Evolutionary conservation across 2,329 filamentous ascomycete genomes (phyloP).

Genomic region (Exophiala viscosa): DNA sequence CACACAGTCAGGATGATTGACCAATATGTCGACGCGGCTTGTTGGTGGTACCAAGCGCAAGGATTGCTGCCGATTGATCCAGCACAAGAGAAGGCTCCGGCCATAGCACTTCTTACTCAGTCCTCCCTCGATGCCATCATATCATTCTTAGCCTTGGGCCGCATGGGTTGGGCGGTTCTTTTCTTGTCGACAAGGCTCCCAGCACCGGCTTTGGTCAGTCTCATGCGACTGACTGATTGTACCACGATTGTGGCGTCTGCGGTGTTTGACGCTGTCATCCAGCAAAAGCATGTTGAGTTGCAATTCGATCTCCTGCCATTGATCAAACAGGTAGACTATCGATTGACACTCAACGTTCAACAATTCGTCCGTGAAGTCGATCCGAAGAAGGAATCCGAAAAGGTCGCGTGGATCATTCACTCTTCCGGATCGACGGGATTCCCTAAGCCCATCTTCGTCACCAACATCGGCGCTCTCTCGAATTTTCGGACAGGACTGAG

Average conservation of each 20-base stretch:
- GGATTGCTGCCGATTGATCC: constrained; percentile 14
- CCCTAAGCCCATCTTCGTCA: constrained; percentile 44
- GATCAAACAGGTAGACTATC: constrained; percentile 8
- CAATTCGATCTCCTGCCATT: neutral
- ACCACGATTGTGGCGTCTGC: constrained; percentile 22
- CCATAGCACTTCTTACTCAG: constrained; percentile 9
- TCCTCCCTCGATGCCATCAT: constrained; percentile 15
- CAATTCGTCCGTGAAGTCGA: constrained; percentile 8
- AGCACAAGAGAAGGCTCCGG: constrained; percentile 9
- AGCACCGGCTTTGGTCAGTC: constrained; percentile 44
- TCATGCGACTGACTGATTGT: constrained; percentile 39
- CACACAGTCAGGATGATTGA: constrained; percentile 13
- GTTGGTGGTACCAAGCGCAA: constrained; percentile 14
- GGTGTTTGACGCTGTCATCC: constrained; percentile 3
- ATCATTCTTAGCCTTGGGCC: constrained; percentile 45
- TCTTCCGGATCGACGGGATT: constrained; percentile 49
- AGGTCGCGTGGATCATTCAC: constrained; percentile 43
- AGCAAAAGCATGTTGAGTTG: constrained; percentile 6
- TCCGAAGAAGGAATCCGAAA: constrained; percentile 20
- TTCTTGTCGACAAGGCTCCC: constrained; percentile 55
- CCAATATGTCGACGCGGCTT: constrained; percentile 17
- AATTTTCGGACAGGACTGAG: constrained; percentile 14
- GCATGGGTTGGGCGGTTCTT: constrained; percentile 53
- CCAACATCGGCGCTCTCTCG: constrained; percentile 30
- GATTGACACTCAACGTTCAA: constrained; percentile 5